These are phyloP conservation scores for Aspergillus calidoustus DNA, from an alignment of 2,329 filamentous ascomycete genomes.

Conservation along the genomic window DNA sequence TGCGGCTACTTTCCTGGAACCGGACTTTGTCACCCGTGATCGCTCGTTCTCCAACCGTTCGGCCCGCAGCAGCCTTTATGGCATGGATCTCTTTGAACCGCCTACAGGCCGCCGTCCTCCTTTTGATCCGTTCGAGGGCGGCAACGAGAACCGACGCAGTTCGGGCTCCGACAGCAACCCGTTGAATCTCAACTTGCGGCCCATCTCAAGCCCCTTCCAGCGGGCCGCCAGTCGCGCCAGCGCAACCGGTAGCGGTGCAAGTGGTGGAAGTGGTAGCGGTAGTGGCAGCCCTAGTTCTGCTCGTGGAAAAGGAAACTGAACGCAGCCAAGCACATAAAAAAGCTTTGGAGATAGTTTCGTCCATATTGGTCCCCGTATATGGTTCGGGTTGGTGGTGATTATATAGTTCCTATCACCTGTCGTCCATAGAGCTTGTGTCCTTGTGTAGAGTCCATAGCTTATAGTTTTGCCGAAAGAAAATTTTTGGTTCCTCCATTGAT, in stretches of 20 bases:
- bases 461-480: slow-evolving; percentile 15
- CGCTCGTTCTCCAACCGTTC: slow-evolving; percentile 50
- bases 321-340: background rate
- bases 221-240: slow-evolving; percentile 54
- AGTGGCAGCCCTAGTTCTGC: slow-evolving; percentile 47
- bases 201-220: slow-evolving; percentile 44
- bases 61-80: slow-evolving; percentile 42
- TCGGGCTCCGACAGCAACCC: slow-evolving; percentile 38
- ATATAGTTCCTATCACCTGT: slow-evolving; percentile 13
- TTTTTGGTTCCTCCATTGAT: slow-evolving; percentile 13
- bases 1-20: slow-evolving; percentile 36
- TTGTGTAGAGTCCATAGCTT: slow-evolving; percentile 18
- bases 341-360: slow-evolving; percentile 12
- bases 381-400: slow-evolving; percentile 5
- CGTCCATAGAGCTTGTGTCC: slow-evolving; percentile 19
- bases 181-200: slow-evolving; percentile 43
- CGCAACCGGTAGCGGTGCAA: slow-evolving; percentile 50
- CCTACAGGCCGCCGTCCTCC: slow-evolving; percentile 30
- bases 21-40: slow-evolving; percentile 39
- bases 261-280: slow-evolving; percentile 46
- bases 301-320: slow-evolving; percentile 37
- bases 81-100: slow-evolving; percentile 38
- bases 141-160: slow-evolving; percentile 36
- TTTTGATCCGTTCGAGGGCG: slow-evolving; percentile 38
- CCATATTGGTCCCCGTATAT: background rate